Percentiles rank a stretch among this genome's conserved stretches.
Evolutionary conservation across 2,329 filamentous ascomycete genomes (phyloP).

Genomic region (Alternaria sp.): DNA sequence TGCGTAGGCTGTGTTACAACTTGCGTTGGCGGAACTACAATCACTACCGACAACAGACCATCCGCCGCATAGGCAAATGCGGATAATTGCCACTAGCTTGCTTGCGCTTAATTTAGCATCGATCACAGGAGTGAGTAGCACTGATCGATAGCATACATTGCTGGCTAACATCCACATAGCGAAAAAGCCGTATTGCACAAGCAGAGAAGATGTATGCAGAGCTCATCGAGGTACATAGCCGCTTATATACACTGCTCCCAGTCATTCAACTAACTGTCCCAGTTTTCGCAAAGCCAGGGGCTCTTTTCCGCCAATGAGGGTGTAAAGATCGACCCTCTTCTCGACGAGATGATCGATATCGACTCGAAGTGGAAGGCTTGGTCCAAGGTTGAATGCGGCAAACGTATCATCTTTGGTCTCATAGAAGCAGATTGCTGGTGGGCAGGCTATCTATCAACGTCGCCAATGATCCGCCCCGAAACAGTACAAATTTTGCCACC

Average conservation of each 20-base stretch:
- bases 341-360: slow-evolving; percentile 56
- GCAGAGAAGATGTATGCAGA: slow-evolving; percentile 62
- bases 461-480: slow-evolving; percentile 57
- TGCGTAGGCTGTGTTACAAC: slow-evolving; percentile 47
- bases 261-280: slow-evolving; percentile 17
- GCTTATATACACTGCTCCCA: not conserved
- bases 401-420: slow-evolving; percentile 58
- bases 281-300: slow-evolving; percentile 60
- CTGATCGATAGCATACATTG: no score
- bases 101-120: slow-evolving; percentile 60
- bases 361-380: slow-evolving; percentile 62
- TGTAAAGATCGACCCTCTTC: slow-evolving; percentile 47
- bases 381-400: slow-evolving; percentile 61
- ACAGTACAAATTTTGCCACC: slow-evolving; percentile 57
- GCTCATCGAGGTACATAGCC: slow-evolving; percentile 53
- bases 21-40: slow-evolving; percentile 54
- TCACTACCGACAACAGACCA: slow-evolving; percentile 53
- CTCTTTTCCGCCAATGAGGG: slow-evolving; percentile 59
- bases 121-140: slow-evolving; percentile 55
- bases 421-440: slow-evolving; percentile 59
- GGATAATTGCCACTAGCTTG: slow-evolving; percentile 58
- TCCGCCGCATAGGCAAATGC: slow-evolving; percentile 54
- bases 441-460: slow-evolving; percentile 57
- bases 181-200: slow-evolving; percentile 56
- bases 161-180: slow-evolving; percentile 28